Evolutionary conservation across 345 rosid genomes (phyloP), one percentile per base, ranked within the genome.

Genomic region (Dovyalis caffra): DNA sequence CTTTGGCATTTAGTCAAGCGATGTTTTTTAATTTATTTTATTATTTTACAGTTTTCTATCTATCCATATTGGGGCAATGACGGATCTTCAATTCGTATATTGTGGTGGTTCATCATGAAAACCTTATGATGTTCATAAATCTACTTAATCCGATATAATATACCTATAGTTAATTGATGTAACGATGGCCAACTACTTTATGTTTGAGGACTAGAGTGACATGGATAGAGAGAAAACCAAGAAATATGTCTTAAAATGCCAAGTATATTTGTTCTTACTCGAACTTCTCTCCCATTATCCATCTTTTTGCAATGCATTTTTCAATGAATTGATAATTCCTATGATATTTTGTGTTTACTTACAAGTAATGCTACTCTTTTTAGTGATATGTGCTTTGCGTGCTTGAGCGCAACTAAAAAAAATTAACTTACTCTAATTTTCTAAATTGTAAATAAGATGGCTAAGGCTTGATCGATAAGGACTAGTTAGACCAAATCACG

Each of bases 301-400:
- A 64, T 51, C 32, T 56, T 25, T 58, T 16, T 21, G 56, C 11
- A 43, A 15, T 80, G n/a, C 69, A 69, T 64, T 80, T 37, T 75
- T 51, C 53, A 26, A 29, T 77, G 34, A 56, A 20, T 77, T 56
- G 49, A n/a, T 33, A 14, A 32, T 61, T 45, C 15, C 18, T 69
- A 20, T 47, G 61, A 45, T 45, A 29, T 58, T 31, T 40, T 58
- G 12, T 69, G 43, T 83, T 37, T 37, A 31, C 77, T 83, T 47
- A 79, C 57, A 37, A 67, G 2, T 71, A 70, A 53, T 57, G 20
- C 61, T 78, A 4, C 58, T 81, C 70, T 47, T 85, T 82, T 65
- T 90, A 95, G 99, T 90, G 97, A 69, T 95, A 91, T 85, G 98
- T n/a, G n/a, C n/a, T n/a, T n/a, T n/a, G n/a, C n/a, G n/a, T n/a